phyloP scores from a whole-genome alignment of 169 alveolate species.

The Hepatocystis sp. region DNA sequence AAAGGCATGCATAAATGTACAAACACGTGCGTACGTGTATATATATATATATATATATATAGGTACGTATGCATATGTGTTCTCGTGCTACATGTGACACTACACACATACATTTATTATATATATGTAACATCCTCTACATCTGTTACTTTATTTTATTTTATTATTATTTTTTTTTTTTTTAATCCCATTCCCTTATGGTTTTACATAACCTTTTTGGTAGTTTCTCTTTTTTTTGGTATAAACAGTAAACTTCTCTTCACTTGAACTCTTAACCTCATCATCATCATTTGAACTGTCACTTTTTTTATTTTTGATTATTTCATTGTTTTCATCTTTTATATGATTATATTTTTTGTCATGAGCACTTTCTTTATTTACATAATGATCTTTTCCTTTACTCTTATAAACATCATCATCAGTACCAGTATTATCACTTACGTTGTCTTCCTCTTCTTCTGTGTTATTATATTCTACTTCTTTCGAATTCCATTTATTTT shows the following conservation, averaged over 20 bases:
- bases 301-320: constrained; percentile 24
- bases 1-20: too few relatives aligned
- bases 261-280: constrained; percentile 44
- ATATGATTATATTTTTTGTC: constrained; percentile 6
- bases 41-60: too few relatives aligned
- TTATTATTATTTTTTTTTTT: background rate
- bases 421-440: constrained; percentile 11
- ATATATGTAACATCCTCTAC: too few relatives aligned
- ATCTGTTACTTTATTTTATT: too few relatives aligned
- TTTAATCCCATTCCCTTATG: constrained; percentile 1
- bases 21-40: too few relatives aligned
- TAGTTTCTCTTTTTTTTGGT: constrained; percentile 46
- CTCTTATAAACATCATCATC: constrained; percentile 2
- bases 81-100: too few relatives aligned
- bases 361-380: constrained; percentile 2
- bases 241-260: constrained; percentile 67
- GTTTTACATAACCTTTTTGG: constrained; percentile 28
- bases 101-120: too few relatives aligned
- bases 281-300: constrained; percentile 8
- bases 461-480: too few relatives aligned
- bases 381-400: constrained; percentile 5
- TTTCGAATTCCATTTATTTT: too few relatives aligned
- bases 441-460: constrained; percentile 27
- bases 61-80: too few relatives aligned
- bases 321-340: constrained; percentile 58